A percentile compares a stretch with the other conserved stretches of the same genome.
Conservation (phyloP, 2,329 filamentous ascomycete genomes). For the Metarhizium robertsii region DNA sequence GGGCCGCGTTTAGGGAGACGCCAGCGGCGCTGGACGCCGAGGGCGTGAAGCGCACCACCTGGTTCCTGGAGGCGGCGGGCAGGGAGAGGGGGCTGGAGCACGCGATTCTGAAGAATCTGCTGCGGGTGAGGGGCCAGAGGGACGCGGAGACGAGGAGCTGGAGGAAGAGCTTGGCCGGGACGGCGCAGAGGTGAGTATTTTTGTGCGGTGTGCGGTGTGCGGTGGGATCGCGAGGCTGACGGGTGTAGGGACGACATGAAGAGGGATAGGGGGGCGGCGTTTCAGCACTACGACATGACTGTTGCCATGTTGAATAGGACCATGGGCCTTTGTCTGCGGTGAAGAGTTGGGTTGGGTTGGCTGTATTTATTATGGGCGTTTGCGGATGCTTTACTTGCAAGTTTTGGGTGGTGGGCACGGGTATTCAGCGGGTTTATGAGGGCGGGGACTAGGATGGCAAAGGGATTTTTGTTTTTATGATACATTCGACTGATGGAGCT, state of each 20-base stretch:
- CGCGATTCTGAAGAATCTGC: conserved; percentile 58
- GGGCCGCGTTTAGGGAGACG: conserved; percentile 46
- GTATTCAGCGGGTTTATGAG: background rate
- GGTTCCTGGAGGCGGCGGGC: conserved; percentile 60
- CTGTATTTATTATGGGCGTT: no score
- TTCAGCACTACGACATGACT: conserved; percentile 58
- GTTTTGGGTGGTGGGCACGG: background rate
- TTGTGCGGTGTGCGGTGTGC: background rate
- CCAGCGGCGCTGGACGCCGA: conserved; percentile 35
- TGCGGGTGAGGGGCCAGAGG: conserved; percentile 25
- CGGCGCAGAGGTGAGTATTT: conserved; percentile 15
- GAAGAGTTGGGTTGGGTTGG: conserved; percentile 11
- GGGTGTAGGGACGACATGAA: conserved; percentile 11
- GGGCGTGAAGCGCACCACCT: conserved; percentile 54
- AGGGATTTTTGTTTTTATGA: no score
- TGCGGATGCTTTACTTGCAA: background rate
- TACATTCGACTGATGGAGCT: background rate
- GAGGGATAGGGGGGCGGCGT: conserved; percentile 25
- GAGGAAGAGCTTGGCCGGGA: conserved; percentile 11
- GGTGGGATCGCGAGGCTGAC: background rate
- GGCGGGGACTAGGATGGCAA: background rate
- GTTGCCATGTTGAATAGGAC: conserved; percentile 65
- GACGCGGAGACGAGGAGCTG: conserved; percentile 9
- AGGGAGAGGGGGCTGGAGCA: conserved; percentile 60
- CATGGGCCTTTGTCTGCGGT: conserved; percentile 57